Base-by-base conservation (phyloP, 2,329 filamentous ascomycete species). In the Penicillium sp. region DNA sequence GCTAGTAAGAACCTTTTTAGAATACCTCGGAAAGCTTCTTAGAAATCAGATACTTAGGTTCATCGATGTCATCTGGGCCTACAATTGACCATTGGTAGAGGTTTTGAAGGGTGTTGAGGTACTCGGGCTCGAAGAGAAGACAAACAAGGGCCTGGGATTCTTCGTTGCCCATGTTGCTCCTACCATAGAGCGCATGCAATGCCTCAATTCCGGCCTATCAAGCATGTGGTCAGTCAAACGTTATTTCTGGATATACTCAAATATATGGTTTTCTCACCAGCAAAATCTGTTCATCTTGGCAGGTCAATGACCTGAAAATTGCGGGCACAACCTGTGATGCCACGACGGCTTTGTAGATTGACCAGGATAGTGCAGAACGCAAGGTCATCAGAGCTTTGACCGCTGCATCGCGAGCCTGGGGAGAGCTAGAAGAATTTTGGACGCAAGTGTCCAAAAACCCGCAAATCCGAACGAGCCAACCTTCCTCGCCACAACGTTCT, bases 21-120 rank as follows among this genome's bases (percentile, higher is more conserved):
- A 9, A 13, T 81, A 92, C 90, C 84, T 99, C 95, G 1, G 93
- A 92, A 47, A 98, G 85, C 75, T 96, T 97, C 78, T 98, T 98
- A 42, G 91, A 87, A 65, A 97, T 87, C 54, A 91, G 87, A 72
- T 99, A 98, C 71, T 92, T 96, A 69, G 92, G 88, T 68, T 96
- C 92, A 64, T 97, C 91, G 57, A 96, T 86, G 66, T 96, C 89
- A 58, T 91, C 85, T 3, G 91, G 85, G 62, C 92, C 89, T 44
- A 93, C 88, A 11, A 86, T 77, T 4, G 91, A 91, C 90, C 91
- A 95, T 60, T 89, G 85, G 67, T 91, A 92, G 13, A 96, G 81
- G 58, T 87, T 85, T 60, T 84, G 85, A 65, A 93, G 85, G 8
- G 96, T 81, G 37, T 83, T 81, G 43, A 96, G 84, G 60, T 88